Percentiles rank a stretch among this genome's conserved stretches.
phyloP scores from a whole-genome alignment of 305 asterid genomes.

The Solanum aculeatissimum region DNA sequence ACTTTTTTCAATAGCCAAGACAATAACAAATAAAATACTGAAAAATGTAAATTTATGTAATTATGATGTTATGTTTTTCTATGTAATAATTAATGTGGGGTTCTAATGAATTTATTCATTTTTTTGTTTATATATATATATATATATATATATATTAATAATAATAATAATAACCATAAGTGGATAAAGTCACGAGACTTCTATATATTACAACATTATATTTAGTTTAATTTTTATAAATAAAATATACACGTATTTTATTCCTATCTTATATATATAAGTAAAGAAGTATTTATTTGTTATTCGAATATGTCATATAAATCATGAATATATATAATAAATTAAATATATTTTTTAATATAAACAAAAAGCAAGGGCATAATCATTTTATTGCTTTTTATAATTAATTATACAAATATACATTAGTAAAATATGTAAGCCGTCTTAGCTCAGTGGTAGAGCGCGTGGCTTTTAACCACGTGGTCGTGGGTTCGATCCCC shows the following conservation, averaged over 20 bases:
- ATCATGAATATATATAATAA: background rate
- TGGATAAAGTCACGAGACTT: background rate
- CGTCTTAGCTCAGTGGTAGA: conserved; percentile 38
- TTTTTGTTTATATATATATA: background rate
- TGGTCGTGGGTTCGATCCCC: conserved; percentile 98
- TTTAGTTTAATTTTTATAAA: too few species aligned
- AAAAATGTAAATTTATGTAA: background rate
- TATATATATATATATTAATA: too few species aligned
- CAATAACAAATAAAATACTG: background rate
- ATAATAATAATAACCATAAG: background rate
- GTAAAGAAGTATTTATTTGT: too few species aligned
- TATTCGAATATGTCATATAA: background rate
- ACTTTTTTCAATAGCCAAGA: background rate
- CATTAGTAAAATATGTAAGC: rapidly evolving
- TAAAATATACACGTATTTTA: too few species aligned
- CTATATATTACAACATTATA: background rate
- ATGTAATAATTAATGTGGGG: background rate
- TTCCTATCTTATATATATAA: too few species aligned
- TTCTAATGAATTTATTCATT: background rate
- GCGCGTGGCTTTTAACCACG: conserved; percentile 93
- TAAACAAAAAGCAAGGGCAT: background rate
- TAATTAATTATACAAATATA: rapidly evolving
- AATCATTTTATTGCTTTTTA: background rate
- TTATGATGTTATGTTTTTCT: background rate
- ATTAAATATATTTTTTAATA: background rate